These are phyloP conservation scores for Pelargonium australe DNA, from an alignment of 441 rosid species.

Conservation along the genomic window DNA sequence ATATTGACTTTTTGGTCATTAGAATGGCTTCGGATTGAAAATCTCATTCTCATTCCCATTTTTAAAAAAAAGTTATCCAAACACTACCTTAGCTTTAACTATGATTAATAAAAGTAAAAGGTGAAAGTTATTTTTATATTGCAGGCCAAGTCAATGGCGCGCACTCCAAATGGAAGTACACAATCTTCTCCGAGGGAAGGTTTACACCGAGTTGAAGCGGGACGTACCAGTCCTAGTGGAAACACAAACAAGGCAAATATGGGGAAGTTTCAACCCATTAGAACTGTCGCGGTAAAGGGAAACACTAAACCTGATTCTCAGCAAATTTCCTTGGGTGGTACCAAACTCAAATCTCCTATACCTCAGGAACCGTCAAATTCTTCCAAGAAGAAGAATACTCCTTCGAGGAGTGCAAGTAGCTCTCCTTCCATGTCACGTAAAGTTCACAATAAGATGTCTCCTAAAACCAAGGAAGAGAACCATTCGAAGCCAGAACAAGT, in stretches of 20 bases:
- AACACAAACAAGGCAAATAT: constrained; percentile 32
- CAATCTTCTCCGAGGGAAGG: constrained; percentile 35
- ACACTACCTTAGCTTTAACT: neutral
- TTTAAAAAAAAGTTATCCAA: too few relatives aligned
- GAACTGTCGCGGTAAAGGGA: constrained; percentile 22
- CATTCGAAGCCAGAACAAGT: constrained; percentile 29
- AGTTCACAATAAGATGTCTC: constrained; percentile 36
- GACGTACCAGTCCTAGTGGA: constrained; percentile 32
- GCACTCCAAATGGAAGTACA: constrained; percentile 42
- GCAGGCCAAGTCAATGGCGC: constrained; percentile 49
- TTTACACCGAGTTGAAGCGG: constrained; percentile 31
- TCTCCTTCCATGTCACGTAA: constrained; percentile 33
- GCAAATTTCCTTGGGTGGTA: constrained; percentile 22
- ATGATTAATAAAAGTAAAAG: constrained; percentile 7
- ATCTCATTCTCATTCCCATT: too few relatives aligned
- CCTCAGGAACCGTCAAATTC: constrained; percentile 36
- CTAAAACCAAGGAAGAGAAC: constrained; percentile 33
- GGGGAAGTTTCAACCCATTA: constrained; percentile 48
- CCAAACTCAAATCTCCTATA: constrained; percentile 28
- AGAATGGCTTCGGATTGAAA: too few relatives aligned
- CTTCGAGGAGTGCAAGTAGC: constrained; percentile 37
- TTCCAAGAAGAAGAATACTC: constrained; percentile 29
- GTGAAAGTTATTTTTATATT: constrained; percentile 14
- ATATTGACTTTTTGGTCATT: too few relatives aligned
- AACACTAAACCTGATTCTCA: constrained; percentile 33